Evolutionary conservation across 2,329 filamentous ascomycete genomes (phyloP).

Genomic region (Magnaporthales sp.): DNA sequence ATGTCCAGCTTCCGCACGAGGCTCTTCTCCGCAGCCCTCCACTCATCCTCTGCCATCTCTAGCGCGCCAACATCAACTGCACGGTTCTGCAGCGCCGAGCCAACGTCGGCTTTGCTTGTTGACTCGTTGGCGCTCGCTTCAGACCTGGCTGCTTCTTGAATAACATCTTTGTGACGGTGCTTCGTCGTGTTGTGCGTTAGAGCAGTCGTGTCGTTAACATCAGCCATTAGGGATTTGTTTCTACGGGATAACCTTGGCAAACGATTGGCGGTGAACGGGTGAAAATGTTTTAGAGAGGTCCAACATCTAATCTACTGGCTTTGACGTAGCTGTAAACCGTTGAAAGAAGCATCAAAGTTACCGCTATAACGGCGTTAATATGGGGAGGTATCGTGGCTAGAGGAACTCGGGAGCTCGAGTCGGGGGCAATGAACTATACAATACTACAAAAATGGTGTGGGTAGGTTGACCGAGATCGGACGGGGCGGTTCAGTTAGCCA

Average conservation of each 20-base stretch:
- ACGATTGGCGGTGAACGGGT: too few species aligned
- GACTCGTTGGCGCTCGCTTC: background rate
- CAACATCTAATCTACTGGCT: too few species aligned
- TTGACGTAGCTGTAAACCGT: too few species aligned
- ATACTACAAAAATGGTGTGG: too few species aligned
- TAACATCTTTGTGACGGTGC: background rate
- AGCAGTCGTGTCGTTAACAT: background rate
- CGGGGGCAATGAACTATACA: too few species aligned
- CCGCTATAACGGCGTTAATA: too few species aligned
- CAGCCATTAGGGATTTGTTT: too few species aligned
- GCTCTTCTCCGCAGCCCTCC: conserved; percentile 1
- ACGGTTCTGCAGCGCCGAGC: background rate
- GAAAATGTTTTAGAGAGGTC: too few species aligned
- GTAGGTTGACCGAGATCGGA: background rate
- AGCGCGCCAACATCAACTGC: background rate
- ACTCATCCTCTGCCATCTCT: background rate
- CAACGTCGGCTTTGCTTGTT: background rate
- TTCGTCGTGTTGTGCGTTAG: background rate
- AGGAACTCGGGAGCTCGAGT: too few species aligned
- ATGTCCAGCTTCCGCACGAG: conserved; percentile 9
- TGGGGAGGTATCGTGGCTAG: too few species aligned
- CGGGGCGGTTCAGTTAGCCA: background rate
- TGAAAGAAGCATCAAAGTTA: too few species aligned
- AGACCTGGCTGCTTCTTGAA: background rate
- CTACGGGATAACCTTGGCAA: too few species aligned